These are phyloP conservation scores for Arachnomyces sp. DNA, from an alignment of 2,329 filamentous ascomycete species.

Conservation along the genomic window DNA sequence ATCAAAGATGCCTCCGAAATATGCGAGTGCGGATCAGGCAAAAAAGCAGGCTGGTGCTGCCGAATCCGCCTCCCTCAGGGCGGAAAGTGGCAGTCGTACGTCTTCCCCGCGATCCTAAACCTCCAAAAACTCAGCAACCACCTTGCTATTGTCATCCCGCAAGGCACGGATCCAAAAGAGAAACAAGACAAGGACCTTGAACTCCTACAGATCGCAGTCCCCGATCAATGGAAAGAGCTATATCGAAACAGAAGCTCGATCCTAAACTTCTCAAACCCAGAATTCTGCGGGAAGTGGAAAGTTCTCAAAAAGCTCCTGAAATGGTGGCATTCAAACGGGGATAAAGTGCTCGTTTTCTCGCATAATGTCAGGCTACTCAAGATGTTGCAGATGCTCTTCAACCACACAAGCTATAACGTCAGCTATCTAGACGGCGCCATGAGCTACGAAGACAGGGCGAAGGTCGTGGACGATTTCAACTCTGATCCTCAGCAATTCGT, in stretches of 20 bases:
- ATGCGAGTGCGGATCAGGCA: constrained; percentile 63
- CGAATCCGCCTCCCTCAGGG: constrained; percentile 51
- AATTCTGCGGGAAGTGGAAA: constrained; percentile 96
- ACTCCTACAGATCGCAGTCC: constrained; percentile 65
- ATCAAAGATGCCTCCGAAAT: constrained; percentile 59
- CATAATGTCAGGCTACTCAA: constrained; percentile 79
- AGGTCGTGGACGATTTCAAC: constrained; percentile 84
- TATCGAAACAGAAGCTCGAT: constrained; percentile 71
- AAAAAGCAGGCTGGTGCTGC: constrained; percentile 77
- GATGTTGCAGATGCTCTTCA: constrained; percentile 78
- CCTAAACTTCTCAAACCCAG: constrained; percentile 69
- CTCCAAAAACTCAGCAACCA: constrained; percentile 89
- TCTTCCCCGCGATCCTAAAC: constrained; percentile 76
- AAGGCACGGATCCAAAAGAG: constrained; percentile 53
- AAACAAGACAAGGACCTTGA: constrained; percentile 72
- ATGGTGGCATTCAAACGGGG: constrained; percentile 82
- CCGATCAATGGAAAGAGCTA: constrained; percentile 63
- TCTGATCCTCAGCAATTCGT: constrained; percentile 79
- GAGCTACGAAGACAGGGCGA: constrained; percentile 72
- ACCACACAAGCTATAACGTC: constrained; percentile 80
- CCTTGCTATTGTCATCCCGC: constrained; percentile 75
- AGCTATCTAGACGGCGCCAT: constrained; percentile 84
- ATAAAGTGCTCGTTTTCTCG: constrained; percentile 93
- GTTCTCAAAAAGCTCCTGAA: constrained; percentile 75
- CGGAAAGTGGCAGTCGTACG: constrained; percentile 61